phyloP scores from a whole-genome alignment of 1,284 basidiomycete species.

The Puccinia polysora region DNA sequence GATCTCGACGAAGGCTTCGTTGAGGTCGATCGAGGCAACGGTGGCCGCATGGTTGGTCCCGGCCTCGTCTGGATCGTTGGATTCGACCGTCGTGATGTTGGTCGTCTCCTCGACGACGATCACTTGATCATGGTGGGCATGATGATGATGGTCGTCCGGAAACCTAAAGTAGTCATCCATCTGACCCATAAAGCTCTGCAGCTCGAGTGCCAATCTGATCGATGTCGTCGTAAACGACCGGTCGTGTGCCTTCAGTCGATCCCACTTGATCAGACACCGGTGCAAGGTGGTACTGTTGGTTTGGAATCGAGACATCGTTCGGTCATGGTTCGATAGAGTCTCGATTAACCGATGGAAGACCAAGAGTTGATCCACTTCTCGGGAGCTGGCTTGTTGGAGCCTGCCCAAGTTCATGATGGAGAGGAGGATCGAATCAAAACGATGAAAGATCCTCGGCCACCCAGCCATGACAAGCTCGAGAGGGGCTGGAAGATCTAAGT shows the following conservation, averaged over 20 bases:
- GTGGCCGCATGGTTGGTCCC: not conserved
- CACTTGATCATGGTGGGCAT: not conserved
- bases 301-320: constrained; percentile 14
- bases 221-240: constrained; percentile 9
- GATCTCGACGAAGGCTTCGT: constrained; percentile 28
- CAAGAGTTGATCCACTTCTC: constrained; percentile 30
- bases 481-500: too few relatives aligned
- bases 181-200: constrained; percentile 19
- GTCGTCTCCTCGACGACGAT: constrained; percentile 17
- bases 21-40: not conserved
- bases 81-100: constrained; percentile 8
- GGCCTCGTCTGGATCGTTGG: not conserved
- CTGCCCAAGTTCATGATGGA: too few relatives aligned
- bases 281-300: constrained; percentile 17
- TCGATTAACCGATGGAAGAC: constrained; percentile 3
- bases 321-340: constrained; percentile 10
- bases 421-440: too few relatives aligned
- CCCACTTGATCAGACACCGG: constrained; percentile 29
- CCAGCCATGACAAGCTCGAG: too few relatives aligned
- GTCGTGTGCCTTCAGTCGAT: constrained; percentile 20
- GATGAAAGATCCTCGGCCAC: too few relatives aligned
- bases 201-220: constrained; percentile 8
- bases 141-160: not conserved
- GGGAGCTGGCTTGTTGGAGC: constrained; percentile 12
- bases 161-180: constrained; percentile 9